Evolutionary conservation across 352 stramenopile species (phyloP), one percentile per base, ranked within the genome.

Genomic region (Phytopythium chamaehyphon): DNA sequence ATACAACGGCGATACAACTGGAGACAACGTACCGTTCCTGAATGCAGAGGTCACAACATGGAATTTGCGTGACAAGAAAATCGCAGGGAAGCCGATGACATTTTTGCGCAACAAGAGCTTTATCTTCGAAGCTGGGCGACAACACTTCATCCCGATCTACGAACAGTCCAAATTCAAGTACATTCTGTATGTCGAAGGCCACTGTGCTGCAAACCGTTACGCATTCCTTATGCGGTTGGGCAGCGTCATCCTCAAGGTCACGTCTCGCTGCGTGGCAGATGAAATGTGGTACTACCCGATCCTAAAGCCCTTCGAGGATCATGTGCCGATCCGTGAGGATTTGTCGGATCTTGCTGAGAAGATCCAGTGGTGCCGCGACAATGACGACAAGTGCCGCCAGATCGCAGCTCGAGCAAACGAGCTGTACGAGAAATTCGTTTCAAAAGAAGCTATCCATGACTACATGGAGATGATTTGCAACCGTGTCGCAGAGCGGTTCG

Each of bases 81-180:
- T 95, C 28, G 82, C 83, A 6, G 83, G 87, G 35, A 87, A 91
- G 53, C 88, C 93, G 2, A 98, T 99, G 90, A 98, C 86, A 26
- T 99, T 95, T 67, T 53, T 99, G 43, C 78, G 79, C 44, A 73
- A 81, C 12, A 81, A 85, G 28, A 57, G 69, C 7, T 80, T 91
- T 37, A 81, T 93, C 48, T 96, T 98, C 57, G 66, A 86, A 36
- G 97, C 96, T 57, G 93, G 89, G 46, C 88, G 80, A 42, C 81
- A 98, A 53, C 93, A 98, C 57, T 99, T 98, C 59, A 98, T 98
- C 19, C 95, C 96, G 11, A 98, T 99, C 68, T 99, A 99, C 69
- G 83, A 99, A 69, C 96, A 99, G 73, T 95, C 83, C 38, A 94
- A 86, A 61, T 99, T 97, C 76, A 97, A 99, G 73, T 98, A 98